Evolutionary conservation across 129 eudicot species (phyloP), one percentile per base, ranked within the genome.

Genomic region (Ambrosia trifida): DNA sequence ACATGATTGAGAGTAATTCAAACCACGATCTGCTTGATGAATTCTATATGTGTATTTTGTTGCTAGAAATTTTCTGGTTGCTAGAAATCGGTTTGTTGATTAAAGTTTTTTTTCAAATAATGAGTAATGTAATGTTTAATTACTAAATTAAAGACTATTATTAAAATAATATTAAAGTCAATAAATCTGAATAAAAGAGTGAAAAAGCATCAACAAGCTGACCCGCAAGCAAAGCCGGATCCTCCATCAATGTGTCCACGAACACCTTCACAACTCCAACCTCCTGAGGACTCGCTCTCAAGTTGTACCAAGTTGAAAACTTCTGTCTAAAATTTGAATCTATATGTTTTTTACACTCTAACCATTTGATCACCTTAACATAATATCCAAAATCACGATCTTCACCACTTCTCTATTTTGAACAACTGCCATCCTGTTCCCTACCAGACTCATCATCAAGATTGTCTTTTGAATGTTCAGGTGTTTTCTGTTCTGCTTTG

Each of bases 231-330:
- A 83, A 85, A 35, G 83, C 83, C 0, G 95, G 95, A 80, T 92
- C 96, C 32, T 92, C 90, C 11, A 85, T 77, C 4, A 92, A 72
- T 2, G 98, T 83, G 67, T 92, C 90, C 43, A 92, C 84, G 70
- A 93, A 89, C 24, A 78, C 95, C 78, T 87, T 89, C 11, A 89
- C 98, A 13, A 89, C 74, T 73, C 89, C 78, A 49, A 84, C 74
- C 65, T 89, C 95, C 64, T 87, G 90, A 3, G 85, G 87, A 19
- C 76, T 80, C 14, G 96, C 98, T 78, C 88, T 89, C 78, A 92
- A 75, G 83, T 88, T 81, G 58, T 92, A 92, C 98, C 98, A 92
- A 17, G 98, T 92, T 43, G 89, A 51, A 65, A 92, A 89, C 36
- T 87, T 89, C 78, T 89, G 86, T 76, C 98, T 75, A 57, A 89